Evolutionary conservation across 805 yeast genomes (phyloP), one percentile per base, ranked within the genome.

Genomic region (Teunomyces gatunensis): DNA sequence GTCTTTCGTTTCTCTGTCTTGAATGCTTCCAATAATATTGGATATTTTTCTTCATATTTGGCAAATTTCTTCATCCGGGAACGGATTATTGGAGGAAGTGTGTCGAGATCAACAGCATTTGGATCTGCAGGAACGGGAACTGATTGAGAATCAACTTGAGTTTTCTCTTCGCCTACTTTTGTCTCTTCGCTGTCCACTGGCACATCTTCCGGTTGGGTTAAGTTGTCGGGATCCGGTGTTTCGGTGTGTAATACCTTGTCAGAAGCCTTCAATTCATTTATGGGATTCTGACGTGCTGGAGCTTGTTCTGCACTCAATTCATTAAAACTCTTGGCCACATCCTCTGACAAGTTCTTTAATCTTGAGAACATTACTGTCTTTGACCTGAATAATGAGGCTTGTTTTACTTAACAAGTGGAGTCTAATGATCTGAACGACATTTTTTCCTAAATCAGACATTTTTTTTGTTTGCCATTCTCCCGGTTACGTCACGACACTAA

Each of bases 41-140:
- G 99, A 61, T 94, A 92, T 63, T 89, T 90, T 44, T 85, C 86
- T 63, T 92, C 98, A 64, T 91, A 92, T 63, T 89, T 90, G 47
- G 77, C 81, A 59, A 87, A 88, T 68, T 89, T 91, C 47, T 77
- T 77, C 64, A 90, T 65, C 57, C 84, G 86, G 5, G 82, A 67
- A 49, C 78, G 77, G 13, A 89, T 66, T 4, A 78, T 81, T 2
- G 78, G 75, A 0, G 89, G 81, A 29, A 86, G 60, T 2, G 74
- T 75, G n/a, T 69, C 69, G 7, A 37, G 23, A n/a, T 37, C 40
- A 5, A 76, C 37, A 33, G 44, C 50, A 34, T 41, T 30, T 15
- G 48, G 23, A 11, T 39, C 43, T 20, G 34, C 32, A n/a, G 48
- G 18, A 28, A 35, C 36, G n/a, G 25, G 46, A 5, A 29, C 23